Conservation (phyloP, 352 stramenopile species). For the Phytophthora fragariaefolia region DNA sequence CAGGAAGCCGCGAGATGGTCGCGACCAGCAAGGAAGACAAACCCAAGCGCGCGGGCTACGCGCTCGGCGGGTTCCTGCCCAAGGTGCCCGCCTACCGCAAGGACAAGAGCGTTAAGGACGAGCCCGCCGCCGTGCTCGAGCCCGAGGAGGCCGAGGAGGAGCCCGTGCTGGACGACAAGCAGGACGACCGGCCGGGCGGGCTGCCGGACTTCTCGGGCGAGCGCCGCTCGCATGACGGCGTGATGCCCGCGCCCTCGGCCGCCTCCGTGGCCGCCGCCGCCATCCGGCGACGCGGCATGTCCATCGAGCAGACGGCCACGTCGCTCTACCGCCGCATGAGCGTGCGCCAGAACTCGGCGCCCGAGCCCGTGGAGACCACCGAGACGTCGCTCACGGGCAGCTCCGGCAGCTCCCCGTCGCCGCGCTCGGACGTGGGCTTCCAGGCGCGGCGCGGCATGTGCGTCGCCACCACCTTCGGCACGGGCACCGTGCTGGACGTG, state of each 20-base stretch:
- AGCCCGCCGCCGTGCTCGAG: slow-evolving; percentile 16
- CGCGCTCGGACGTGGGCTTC: slow-evolving; percentile 40
- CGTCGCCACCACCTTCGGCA: slow-evolving; percentile 81
- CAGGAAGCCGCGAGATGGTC: slow-evolving; percentile 42
- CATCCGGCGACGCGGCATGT: slow-evolving; percentile 54
- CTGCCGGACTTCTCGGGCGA: slow-evolving; percentile 53
- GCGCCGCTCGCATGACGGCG: slow-evolving; percentile 55
- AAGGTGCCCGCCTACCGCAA: slow-evolving; percentile 61
- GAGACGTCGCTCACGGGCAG: slow-evolving; percentile 43
- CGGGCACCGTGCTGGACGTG: slow-evolving; percentile 74
- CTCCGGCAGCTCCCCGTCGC: slow-evolving; percentile 27
- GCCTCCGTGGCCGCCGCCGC: slow-evolving; percentile 34
- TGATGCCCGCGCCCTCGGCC: slow-evolving; percentile 37
- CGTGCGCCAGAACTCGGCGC: slow-evolving; percentile 50
- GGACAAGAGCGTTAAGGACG: slow-evolving; percentile 48
- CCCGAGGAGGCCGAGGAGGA: slow-evolving; percentile 39
- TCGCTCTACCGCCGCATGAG: slow-evolving; percentile 64
- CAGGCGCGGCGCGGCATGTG: slow-evolving; percentile 69
- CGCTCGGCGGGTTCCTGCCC: slow-evolving; percentile 64
- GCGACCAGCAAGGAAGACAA: slow-evolving; percentile 53
- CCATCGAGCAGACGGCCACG: slow-evolving; percentile 60
- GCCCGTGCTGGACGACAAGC: slow-evolving; percentile 35
- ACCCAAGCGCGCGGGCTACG: slow-evolving; percentile 55
- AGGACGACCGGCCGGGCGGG: slow-evolving; percentile 52
- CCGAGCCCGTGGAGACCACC: slow-evolving; percentile 24